These are phyloP conservation scores for Cladosporium sp. DNA, from an alignment of 2,329 filamentous ascomycete species.

Conservation along the genomic window DNA sequence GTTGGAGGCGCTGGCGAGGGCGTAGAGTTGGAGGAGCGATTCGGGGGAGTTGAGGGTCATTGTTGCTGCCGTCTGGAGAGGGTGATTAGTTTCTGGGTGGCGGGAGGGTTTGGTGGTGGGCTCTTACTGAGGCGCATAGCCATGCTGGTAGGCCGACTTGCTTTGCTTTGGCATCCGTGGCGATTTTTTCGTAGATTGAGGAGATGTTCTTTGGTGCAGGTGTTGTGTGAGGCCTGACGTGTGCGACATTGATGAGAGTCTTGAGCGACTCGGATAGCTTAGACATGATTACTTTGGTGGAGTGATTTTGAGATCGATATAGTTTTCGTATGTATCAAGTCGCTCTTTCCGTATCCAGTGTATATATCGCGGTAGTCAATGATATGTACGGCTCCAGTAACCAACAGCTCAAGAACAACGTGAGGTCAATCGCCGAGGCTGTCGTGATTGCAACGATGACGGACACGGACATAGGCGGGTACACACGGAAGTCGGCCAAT, in stretches of 20 bases:
- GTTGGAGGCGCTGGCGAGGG: constrained; percentile 38
- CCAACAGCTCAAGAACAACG: background rate
- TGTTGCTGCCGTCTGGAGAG: constrained; percentile 68
- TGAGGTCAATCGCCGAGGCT: constrained; percentile 21
- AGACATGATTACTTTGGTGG: constrained; percentile 54
- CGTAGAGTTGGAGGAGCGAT: constrained; percentile 65
- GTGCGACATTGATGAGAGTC: constrained; percentile 69
- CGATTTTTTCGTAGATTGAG: constrained; percentile 65
- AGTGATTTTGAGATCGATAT: background rate
- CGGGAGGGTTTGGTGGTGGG: background rate
- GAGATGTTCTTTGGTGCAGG: constrained; percentile 64
- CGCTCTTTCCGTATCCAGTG: background rate
- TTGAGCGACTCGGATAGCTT: constrained; percentile 73
- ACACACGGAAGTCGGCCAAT: background rate
- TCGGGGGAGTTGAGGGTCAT: constrained; percentile 86
- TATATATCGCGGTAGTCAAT: background rate
- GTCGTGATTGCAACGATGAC: background rate
- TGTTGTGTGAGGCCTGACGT: constrained; percentile 64
- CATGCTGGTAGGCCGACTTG: constrained; percentile 65
- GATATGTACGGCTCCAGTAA: background rate
- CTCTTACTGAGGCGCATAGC: constrained; percentile 63
- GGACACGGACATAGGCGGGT: constrained; percentile 6
- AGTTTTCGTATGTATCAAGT: background rate
- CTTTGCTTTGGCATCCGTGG: constrained; percentile 61
- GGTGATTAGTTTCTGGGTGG: background rate